Percentiles rank a stretch among this genome's conserved stretches.
Conservation (phyloP, 2,329 filamentous ascomycete genomes). For the Phaeosphaeriaceae sp. region DNA sequence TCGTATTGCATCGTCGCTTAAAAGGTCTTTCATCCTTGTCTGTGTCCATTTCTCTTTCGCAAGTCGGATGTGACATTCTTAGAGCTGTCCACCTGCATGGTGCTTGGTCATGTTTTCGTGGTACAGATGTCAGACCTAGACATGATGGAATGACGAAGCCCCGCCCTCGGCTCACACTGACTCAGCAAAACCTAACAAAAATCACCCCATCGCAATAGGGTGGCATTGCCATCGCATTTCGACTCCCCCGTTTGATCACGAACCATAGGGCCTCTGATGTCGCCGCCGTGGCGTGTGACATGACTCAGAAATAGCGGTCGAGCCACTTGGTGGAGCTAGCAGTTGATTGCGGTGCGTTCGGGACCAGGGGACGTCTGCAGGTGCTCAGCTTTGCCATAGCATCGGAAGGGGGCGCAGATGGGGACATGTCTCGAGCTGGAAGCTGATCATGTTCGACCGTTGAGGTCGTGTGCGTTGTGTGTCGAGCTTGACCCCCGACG, state of each 20-base stretch:
- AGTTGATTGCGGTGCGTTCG: background rate
- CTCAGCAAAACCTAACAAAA: background rate
- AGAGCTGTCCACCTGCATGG: background rate
- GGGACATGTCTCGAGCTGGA: background rate
- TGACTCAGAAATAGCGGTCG: slow-evolving; percentile 11
- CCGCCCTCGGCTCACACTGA: background rate
- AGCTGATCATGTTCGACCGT: background rate
- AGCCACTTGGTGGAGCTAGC: slow-evolving; percentile 1
- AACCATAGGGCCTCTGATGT: background rate
- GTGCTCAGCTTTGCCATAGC: slow-evolving; percentile 2
- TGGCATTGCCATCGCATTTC: background rate
- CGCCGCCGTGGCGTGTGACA: background rate
- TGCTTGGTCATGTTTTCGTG: slow-evolving; percentile 9
- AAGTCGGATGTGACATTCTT: slow-evolving; percentile 1
- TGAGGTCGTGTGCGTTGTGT: background rate
- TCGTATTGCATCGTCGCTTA: slow-evolving; percentile 22
- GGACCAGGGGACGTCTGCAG: slow-evolving; percentile 2
- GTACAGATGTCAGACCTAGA: background rate
- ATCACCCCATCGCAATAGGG: background rate
- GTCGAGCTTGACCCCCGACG: background rate
- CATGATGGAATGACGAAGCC: background rate
- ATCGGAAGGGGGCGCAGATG: background rate
- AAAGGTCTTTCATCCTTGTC: slow-evolving; percentile 8
- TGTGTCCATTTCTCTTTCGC: background rate
- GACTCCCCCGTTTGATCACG: background rate